A percentile compares a stretch with the other conserved stretches of the same genome.
These are phyloP conservation scores for Pyrenula aspistea DNA, from an alignment of 495 filamentous ascomycete genomes.

Conservation along the genomic window DNA sequence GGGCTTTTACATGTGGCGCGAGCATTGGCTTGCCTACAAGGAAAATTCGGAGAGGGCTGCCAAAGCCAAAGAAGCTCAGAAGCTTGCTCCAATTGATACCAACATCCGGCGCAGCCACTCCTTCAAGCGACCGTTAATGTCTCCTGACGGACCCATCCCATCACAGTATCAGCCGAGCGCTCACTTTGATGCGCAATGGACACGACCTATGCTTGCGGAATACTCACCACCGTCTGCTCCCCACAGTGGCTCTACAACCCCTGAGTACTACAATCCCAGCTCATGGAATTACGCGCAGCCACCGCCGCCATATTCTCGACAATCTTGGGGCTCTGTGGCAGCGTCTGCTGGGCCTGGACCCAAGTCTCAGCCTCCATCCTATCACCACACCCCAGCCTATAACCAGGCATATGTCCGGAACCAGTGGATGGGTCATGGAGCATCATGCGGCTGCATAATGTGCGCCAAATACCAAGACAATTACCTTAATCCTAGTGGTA, in stretches of 20 bases:
- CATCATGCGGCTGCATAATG: constrained; percentile 56
- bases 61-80: constrained; percentile 38
- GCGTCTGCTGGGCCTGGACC: constrained; percentile 17
- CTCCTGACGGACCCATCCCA: constrained; percentile 35
- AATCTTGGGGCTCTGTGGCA: constrained; percentile 16
- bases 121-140: constrained; percentile 33
- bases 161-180: constrained; percentile 38
- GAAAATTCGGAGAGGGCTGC: constrained; percentile 42
- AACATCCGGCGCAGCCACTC: constrained; percentile 36
- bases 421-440: constrained; percentile 46
- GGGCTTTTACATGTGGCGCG: constrained; percentile 72
- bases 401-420: constrained; percentile 42
- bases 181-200: constrained; percentile 40
- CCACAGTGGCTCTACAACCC: constrained; percentile 52
- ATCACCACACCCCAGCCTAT: constrained; percentile 38
- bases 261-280: constrained; percentile 44
- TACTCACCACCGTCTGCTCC: constrained; percentile 59
- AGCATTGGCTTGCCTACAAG: constrained; percentile 75
- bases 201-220: constrained; percentile 38
- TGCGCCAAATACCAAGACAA: constrained; percentile 52
- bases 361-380: constrained; percentile 37
- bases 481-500: constrained; percentile 52
- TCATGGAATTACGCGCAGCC: constrained; percentile 44
- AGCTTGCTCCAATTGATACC: constrained; percentile 61
- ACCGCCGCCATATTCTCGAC: constrained; percentile 29